Evolutionary conservation across 2,329 filamentous ascomycete genomes (phyloP).

Genomic region (Pyrenophora seminiperda): DNA sequence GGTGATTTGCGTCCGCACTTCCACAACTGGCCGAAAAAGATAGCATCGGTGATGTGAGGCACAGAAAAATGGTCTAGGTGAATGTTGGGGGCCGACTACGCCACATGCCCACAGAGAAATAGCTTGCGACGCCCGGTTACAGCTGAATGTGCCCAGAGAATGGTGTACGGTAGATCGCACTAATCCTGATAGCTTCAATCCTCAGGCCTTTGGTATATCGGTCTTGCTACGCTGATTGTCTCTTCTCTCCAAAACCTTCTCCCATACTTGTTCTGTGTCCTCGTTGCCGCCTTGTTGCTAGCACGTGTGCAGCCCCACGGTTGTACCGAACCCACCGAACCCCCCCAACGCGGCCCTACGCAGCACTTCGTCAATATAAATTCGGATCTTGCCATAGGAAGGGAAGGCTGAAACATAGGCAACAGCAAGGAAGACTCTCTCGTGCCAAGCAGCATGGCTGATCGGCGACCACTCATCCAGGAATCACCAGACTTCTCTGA

Average conservation of each 20-base stretch:
- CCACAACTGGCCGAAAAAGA: neutral
- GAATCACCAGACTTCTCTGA: conserved; percentile 36
- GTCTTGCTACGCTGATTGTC: neutral
- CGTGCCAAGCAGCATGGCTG: conserved; percentile 31
- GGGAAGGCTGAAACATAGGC: conserved; percentile 24
- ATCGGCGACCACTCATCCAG: conserved; percentile 38
- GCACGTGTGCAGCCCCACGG: conserved; percentile 5
- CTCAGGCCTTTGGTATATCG: neutral
- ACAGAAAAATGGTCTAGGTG: conserved; percentile 6
- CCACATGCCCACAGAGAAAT: conserved; percentile 20
- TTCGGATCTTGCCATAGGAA: neutral
- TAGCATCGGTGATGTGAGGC: conserved; percentile 1
- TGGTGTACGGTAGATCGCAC: conserved; percentile 1
- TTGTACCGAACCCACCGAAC: conserved; percentile 7
- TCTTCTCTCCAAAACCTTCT: neutral
- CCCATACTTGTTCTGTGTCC: neutral
- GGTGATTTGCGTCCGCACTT: neutral
- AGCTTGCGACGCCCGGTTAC: conserved; percentile 11
- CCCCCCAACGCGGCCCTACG: neutral
- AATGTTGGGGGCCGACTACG: conserved; percentile 13
- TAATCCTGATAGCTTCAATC: conserved; percentile 4
- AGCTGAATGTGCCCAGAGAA: conserved; percentile 14
- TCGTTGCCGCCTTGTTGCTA: neutral
- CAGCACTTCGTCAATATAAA: conserved; percentile 7
- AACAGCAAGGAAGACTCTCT: conserved; percentile 9